Conservation (phyloP, 2,329 filamentous ascomycete species). For the Phialocephala sp. region DNA sequence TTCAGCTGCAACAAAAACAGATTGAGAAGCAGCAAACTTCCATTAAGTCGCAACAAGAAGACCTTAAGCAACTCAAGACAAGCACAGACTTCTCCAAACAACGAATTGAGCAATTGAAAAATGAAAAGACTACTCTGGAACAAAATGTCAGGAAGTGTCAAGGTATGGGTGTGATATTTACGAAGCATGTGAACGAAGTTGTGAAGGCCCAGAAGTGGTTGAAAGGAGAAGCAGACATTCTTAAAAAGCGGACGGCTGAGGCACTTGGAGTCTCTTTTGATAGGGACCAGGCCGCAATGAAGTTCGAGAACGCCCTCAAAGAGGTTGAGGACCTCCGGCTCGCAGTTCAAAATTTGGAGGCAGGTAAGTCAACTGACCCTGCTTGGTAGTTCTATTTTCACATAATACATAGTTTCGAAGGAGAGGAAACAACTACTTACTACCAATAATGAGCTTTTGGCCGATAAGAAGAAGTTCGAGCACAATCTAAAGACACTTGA, state of each 20-base stretch:
- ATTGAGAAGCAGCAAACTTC: background rate
- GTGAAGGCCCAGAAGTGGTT: conserved; percentile 35
- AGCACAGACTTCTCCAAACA: conserved; percentile 14
- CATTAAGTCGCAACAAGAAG: background rate
- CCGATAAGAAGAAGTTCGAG: background rate
- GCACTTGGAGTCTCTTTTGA: background rate
- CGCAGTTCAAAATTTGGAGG: conserved; percentile 6
- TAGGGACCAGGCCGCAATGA: background rate
- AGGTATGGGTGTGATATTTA: conserved; percentile 38
- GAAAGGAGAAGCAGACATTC: conserved; percentile 25
- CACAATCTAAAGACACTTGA: conserved; percentile 1
- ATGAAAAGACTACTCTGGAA: conserved; percentile 30
- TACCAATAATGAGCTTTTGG: background rate
- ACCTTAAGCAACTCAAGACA: conserved; percentile 14
- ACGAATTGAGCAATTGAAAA: conserved; percentile 25
- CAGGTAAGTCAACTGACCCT: background rate
- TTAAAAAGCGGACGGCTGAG: conserved; percentile 4
- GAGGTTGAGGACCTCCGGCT: conserved; percentile 17
- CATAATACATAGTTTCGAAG: conserved; percentile 9
- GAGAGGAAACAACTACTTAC: conserved; percentile 16
- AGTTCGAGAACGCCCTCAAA: conserved; percentile 15
- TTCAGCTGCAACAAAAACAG: background rate
- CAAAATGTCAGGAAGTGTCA: conserved; percentile 36
- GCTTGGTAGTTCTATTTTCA: background rate
- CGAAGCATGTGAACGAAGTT: conserved; percentile 44